Evolutionary conservation across 2,329 filamentous ascomycete genomes (phyloP).

Genomic region (Beauveria caledonica): DNA sequence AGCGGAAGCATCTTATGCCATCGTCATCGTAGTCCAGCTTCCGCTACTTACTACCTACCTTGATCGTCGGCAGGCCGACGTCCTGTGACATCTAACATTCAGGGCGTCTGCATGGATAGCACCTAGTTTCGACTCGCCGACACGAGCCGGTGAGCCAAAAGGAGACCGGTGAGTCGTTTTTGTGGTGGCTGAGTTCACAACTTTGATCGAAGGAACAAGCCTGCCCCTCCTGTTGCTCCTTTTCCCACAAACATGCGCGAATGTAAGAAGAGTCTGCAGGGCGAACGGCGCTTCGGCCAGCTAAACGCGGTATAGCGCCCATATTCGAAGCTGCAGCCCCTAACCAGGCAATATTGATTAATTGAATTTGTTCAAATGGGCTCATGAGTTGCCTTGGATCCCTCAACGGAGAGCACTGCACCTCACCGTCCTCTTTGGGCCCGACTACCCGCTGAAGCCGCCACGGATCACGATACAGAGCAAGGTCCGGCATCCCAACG

Average conservation of each 20-base stretch:
- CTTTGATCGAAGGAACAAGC: too few relatives aligned
- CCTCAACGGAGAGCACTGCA: slow-evolving; percentile 20
- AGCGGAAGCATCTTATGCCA: neutral
- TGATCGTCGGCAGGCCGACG: too few relatives aligned
- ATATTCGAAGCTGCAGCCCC: too few relatives aligned
- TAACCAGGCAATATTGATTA: too few relatives aligned
- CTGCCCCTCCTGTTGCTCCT: neutral
- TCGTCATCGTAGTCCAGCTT: neutral
- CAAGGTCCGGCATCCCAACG: slow-evolving; percentile 34
- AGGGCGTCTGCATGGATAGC: too few relatives aligned
- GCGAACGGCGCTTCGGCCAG: neutral
- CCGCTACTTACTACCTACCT: too few relatives aligned
- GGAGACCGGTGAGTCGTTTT: neutral
- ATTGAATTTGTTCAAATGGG: too few relatives aligned
- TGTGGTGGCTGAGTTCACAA: neutral
- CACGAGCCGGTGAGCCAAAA: neutral
- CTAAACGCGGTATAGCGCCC: neutral
- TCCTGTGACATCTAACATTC: too few relatives aligned
- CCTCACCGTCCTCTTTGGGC: slow-evolving; percentile 29
- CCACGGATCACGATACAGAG: slow-evolving; percentile 34
- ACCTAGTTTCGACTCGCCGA: neutral
- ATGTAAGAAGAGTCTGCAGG: neutral
- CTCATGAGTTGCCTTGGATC: neutral
- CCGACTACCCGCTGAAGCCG: slow-evolving; percentile 30
- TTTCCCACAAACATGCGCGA: neutral